Base-by-base conservation (phyloP, 2,329 filamentous ascomycete genomes). In the Aureobasidium sp. region DNA sequence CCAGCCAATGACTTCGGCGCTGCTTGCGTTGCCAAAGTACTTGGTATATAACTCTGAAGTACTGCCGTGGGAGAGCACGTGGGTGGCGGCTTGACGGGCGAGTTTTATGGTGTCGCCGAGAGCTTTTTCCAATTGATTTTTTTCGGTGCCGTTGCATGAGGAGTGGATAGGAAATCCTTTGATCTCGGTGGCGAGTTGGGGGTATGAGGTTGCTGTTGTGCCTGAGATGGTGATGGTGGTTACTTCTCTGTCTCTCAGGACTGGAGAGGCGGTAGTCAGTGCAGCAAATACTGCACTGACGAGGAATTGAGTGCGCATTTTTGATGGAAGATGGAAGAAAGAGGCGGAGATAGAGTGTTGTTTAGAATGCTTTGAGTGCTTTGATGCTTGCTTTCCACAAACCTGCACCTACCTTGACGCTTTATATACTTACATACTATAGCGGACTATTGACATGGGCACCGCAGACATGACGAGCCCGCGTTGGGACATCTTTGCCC, bases 121-220 rank as follows among this genome's bases (percentile, higher is more conserved):
- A 6, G 79, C 87, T 17, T 74, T 72, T 41, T 77, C 73, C 47
- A 89, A 77, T 70, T 87, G 83, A 8, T 72, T 73, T 45, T 76
- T 77, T 67, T 87, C 79, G 1, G 85, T 88, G 53, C 76, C 73
- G 68, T 89, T 89, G 76, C 87, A 89, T 27, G 84, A 87, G 37
- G 77, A 70, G 72, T 89, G 87, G 69, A 89, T 87, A 15, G 76
- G 74, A 66, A 64, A 64, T 36, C 61, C 63, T 51, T 57, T 44
- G 20, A 62, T 31, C 9, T 41, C 42, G 42, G 1, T 20, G 20
- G 51, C 51, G 17, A 51, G 60, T 12, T 62, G 60, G 12, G 60
- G 60, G 25, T 62, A 62, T 1, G 60, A 29, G 9, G 60, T 62
- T 41, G 60, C 51, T 2, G 44, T 44, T 25, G 29, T 22, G 15